A percentile compares a stretch with the other conserved stretches of the same genome.
These are phyloP conservation scores for Neonectria punicea DNA, from an alignment of 2,329 filamentous ascomycete genomes.

Conservation along the genomic window DNA sequence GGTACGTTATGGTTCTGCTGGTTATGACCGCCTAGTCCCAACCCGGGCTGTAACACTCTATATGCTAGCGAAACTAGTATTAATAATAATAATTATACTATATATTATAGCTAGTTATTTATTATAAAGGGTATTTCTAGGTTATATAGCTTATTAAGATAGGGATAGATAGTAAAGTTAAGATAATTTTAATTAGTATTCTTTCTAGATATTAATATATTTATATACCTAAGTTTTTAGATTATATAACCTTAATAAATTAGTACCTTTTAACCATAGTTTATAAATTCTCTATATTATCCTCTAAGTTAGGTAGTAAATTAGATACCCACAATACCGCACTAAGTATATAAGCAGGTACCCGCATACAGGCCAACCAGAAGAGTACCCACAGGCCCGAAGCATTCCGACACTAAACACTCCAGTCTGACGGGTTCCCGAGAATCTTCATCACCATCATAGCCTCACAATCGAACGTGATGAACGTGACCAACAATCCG, in stretches of 20 bases:
- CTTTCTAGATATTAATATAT: background rate
- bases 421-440: background rate
- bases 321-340: slow-evolving; percentile 1
- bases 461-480: background rate
- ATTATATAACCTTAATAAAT: background rate
- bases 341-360: background rate
- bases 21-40: too few species aligned
- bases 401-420: background rate
- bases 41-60: too few species aligned
- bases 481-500: background rate
- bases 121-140: too few species aligned
- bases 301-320: background rate
- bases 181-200: background rate
- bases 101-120: too few species aligned
- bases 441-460: background rate
- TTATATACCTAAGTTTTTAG: background rate
- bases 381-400: background rate
- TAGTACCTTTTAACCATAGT: background rate
- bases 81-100: too few species aligned
- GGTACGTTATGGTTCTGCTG: too few species aligned
- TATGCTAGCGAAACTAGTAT: too few species aligned
- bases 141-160: too few species aligned
- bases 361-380: background rate
- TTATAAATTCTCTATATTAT: background rate
- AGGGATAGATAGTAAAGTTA: too few species aligned